phyloP scores from a whole-genome alignment of 2,329 filamentous ascomycete species.

The Pyricularia grisea region DNA sequence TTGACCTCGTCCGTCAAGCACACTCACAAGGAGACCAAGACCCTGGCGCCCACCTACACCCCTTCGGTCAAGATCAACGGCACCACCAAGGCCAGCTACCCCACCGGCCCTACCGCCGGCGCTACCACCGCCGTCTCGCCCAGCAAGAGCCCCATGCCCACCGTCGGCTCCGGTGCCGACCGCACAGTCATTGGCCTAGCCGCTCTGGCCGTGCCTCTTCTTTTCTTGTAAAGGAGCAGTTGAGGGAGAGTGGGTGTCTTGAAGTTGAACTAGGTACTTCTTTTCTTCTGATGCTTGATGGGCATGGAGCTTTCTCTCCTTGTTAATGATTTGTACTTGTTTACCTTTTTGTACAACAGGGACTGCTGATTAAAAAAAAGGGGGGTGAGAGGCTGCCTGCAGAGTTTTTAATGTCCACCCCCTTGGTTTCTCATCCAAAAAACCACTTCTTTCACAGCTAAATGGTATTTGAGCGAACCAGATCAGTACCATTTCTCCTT shows the following conservation, averaged over 20 bases:
- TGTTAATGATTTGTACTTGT: no score
- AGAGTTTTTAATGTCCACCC: no score
- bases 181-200: background rate
- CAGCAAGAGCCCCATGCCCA: background rate
- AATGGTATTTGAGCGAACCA: no score
- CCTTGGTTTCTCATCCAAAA: no score
- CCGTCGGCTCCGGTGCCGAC: background rate
- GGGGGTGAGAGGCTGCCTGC: no score
- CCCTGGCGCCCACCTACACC: background rate
- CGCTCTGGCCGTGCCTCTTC: background rate
- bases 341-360: no score
- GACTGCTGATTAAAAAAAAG: no score
- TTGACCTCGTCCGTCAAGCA: background rate
- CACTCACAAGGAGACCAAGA: background rate
- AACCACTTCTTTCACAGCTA: no score
- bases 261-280: background rate
- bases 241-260: no score
- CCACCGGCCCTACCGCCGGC: background rate
- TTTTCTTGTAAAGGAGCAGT: background rate
- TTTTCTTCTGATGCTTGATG: no score
- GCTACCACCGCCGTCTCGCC: background rate
- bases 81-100: background rate
- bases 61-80: background rate
- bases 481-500: no score
- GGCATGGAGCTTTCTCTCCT: no score